Evolutionary conservation across 75 land plant genomes (phyloP).

Genomic region (Cupressus sempervirens): DNA sequence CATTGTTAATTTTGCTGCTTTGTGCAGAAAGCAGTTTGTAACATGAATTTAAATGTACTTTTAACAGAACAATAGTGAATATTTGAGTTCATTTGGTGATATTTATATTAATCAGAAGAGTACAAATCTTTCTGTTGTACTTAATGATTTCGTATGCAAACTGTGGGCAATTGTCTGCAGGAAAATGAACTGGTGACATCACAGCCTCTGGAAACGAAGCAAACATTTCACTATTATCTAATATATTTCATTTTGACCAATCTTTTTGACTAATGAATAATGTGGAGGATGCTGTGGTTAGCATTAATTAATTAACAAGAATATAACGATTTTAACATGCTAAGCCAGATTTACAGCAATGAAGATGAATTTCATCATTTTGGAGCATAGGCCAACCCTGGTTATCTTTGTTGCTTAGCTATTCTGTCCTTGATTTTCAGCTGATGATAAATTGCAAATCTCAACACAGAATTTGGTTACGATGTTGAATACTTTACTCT

Average conservation of each 20-base stretch:
- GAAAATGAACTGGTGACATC: not conserved
- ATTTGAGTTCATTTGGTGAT: conserved; percentile 1
- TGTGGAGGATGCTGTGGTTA: not conserved
- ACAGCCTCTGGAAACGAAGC: not conserved
- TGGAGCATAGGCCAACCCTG: not conserved
- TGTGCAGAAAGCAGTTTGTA: conserved; percentile 9
- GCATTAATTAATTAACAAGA: not conserved
- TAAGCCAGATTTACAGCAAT: not conserved
- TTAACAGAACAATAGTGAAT: not conserved
- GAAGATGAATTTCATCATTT: not conserved
- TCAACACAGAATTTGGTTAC: not conserved
- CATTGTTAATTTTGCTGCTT: conserved; percentile 8
- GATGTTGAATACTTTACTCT: not conserved
- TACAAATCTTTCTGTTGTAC: conserved; percentile 3
- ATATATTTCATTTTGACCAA: not conserved
- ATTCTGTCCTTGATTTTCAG: not conserved
- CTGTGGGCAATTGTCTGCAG: not conserved
- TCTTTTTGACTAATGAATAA: not conserved
- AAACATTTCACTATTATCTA: not conserved
- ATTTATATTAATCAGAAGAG: not conserved
- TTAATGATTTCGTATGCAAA: not conserved
- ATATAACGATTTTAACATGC: not conserved
- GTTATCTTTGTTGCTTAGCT: not conserved
- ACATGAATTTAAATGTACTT: conserved; percentile 8
- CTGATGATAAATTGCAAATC: not conserved